These are phyloP conservation scores for Globisporangium abappressorium DNA, from an alignment of 352 stramenopile genomes.

Conservation along the genomic window DNA sequence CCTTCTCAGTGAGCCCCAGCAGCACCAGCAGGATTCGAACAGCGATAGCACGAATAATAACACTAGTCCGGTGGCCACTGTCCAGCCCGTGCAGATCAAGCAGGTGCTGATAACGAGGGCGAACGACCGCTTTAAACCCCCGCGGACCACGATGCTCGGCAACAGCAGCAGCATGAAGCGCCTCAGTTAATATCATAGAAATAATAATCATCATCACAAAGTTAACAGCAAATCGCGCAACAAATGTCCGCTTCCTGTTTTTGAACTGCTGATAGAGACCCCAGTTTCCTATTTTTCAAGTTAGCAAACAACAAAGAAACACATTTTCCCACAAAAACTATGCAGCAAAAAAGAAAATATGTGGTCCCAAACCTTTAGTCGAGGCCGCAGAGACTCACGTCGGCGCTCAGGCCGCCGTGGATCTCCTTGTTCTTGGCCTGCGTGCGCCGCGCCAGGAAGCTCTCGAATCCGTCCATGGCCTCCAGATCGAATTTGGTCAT, in stretches of 20 bases:
- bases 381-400: slow-evolving; percentile 80
- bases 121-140: neutral
- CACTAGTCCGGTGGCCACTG: neutral
- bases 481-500: slow-evolving; percentile 80
- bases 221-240: neutral
- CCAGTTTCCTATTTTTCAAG: neutral
- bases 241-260: neutral
- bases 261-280: neutral
- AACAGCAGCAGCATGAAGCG: slow-evolving; percentile 18
- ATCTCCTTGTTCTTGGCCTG: slow-evolving; percentile 88
- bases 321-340: neutral
- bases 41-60: neutral
- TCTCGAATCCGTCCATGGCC: slow-evolving; percentile 71
- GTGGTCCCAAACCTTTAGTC: slow-evolving; percentile 32
- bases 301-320: neutral
- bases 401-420: slow-evolving; percentile 67
- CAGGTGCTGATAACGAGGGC: slow-evolving; percentile 12
- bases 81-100: slow-evolving; percentile 13
- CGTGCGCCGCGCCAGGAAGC: slow-evolving; percentile 72
- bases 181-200: neutral
- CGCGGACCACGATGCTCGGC: neutral
- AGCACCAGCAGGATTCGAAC: slow-evolving; percentile 14
- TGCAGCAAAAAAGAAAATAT: neutral
- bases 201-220: neutral
- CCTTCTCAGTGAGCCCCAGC: slow-evolving; percentile 22